Percentiles rank a stretch among this genome's conserved stretches.
Conservation (phyloP, 805 yeast species). For the Myxozyma mucilagina region DNA sequence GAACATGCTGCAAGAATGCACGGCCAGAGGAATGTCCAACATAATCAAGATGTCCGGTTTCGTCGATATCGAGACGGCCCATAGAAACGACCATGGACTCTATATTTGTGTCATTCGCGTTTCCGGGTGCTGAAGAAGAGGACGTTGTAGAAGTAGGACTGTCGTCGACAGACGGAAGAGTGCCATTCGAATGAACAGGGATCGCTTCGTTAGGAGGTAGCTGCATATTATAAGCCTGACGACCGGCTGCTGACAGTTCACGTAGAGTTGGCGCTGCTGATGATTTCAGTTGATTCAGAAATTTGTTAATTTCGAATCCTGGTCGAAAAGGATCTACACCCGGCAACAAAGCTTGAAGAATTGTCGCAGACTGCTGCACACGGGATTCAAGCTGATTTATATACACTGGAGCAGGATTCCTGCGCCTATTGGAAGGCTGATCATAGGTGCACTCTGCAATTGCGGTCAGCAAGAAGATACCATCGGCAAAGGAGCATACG, state of each 20-base stretch:
- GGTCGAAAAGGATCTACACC: constrained; percentile 43
- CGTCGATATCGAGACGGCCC: constrained; percentile 35
- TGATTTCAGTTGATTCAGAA: constrained; percentile 30
- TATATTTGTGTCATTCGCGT: constrained; percentile 29
- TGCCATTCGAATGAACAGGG: background rate
- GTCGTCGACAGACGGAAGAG: background rate
- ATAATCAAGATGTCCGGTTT: constrained; percentile 34
- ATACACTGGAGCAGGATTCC: constrained; percentile 37
- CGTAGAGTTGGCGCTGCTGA: background rate
- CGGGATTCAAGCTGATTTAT: constrained; percentile 41
- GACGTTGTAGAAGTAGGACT: constrained; percentile 1
- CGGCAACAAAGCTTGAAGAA: constrained; percentile 44
- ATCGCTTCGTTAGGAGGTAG: background rate
- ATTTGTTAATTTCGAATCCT: constrained; percentile 37
- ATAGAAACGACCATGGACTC: constrained; percentile 36
- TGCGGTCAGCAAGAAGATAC: background rate
- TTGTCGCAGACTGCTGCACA: constrained; percentile 42
- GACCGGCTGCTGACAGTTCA: constrained; percentile 15
- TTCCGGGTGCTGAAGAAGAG: background rate
- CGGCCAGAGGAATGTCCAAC: constrained; percentile 35
- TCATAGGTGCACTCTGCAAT: constrained; percentile 67
- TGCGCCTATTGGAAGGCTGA: constrained; percentile 66
- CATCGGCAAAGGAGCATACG: background rate
- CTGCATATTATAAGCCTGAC: constrained; percentile 10
- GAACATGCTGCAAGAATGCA: constrained; percentile 32